A percentile compares a stretch with the other conserved stretches of the same genome.
Evolutionary conservation across 257 asterid species (phyloP).

Genomic region (Plantago major): DNA sequence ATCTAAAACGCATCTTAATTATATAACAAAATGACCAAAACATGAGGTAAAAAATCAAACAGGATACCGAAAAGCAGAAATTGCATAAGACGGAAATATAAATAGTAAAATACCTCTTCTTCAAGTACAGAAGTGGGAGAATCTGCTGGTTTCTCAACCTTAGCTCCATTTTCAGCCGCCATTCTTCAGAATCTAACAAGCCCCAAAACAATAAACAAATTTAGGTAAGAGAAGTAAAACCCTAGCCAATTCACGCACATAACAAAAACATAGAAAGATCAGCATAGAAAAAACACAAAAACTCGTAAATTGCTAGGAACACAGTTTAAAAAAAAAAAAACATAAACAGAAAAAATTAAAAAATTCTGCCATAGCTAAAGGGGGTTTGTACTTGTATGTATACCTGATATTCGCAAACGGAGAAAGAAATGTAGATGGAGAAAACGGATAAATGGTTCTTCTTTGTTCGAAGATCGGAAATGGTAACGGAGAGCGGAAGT

Average conservation of each 20-base stretch:
- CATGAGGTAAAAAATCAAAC: no score
- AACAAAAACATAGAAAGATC: slow-evolving; percentile 2
- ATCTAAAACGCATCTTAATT: no score
- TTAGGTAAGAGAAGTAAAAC: not conserved
- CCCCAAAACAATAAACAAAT: slow-evolving; percentile 1
- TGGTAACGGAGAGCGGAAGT: not conserved
- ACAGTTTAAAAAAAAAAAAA: no score
- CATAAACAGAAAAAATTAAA: no score
- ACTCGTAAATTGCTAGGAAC: no score
- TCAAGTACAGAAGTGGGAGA: slow-evolving; percentile 98
- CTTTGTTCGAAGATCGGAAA: not conserved
- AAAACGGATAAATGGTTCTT: not conserved
- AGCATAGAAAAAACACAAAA: not conserved
- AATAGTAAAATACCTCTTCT: slow-evolving; percentile 52
- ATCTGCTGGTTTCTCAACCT: slow-evolving; percentile 52
- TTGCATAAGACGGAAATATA: not conserved
- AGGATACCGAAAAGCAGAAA: not conserved
- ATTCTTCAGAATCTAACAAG: slow-evolving; percentile 29
- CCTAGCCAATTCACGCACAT: not conserved
- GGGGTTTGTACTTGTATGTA: no score
- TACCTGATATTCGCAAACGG: no score
- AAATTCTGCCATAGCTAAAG: no score
- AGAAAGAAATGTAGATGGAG: not conserved
- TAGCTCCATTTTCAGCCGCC: slow-evolving; percentile 54
- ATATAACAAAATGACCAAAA: no score